These are phyloP conservation scores for Pyricularia pennisetigena DNA, from an alignment of 2,329 filamentous ascomycete genomes.

Conservation along the genomic window DNA sequence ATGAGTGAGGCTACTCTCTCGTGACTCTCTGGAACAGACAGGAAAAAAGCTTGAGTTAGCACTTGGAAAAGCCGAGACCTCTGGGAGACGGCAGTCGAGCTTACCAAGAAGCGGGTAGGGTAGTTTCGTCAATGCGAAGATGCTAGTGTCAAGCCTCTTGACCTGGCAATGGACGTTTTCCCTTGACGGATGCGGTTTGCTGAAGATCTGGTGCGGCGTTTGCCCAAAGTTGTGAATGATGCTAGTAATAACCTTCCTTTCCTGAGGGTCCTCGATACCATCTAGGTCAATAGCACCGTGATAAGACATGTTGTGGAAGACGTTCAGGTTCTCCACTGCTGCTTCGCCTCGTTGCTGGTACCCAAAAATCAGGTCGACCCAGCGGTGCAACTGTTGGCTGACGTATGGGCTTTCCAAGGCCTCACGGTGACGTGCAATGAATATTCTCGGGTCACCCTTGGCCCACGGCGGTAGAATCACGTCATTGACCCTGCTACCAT, in stretches of 20 bases:
- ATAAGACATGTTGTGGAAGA: constrained; percentile 94
- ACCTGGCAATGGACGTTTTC: constrained; percentile 57
- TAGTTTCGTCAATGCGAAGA: constrained; percentile 66
- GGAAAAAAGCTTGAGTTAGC: constrained; percentile 6
- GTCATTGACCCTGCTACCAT: constrained; percentile 68
- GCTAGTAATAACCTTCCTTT: constrained; percentile 79
- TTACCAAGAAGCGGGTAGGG: constrained; percentile 66
- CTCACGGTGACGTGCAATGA: constrained; percentile 92
- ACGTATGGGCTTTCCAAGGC: constrained; percentile 90
- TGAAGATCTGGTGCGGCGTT: constrained; percentile 91
- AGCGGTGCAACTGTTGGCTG: constrained; percentile 78
- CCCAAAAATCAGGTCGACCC: constrained; percentile 95
- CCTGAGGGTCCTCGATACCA: constrained; percentile 77
- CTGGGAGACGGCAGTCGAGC: constrained; percentile 8
- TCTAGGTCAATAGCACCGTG: constrained; percentile 89
- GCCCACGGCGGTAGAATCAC: constrained; percentile 93
- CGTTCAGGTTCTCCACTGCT: constrained; percentile 82
- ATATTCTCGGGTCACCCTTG: constrained; percentile 90
- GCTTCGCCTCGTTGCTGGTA: constrained; percentile 89
- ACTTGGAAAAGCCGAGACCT: too few relatives aligned
- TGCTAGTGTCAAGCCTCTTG: constrained; percentile 66
- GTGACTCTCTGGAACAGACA: constrained; percentile 41
- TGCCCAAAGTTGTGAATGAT: constrained; percentile 99
- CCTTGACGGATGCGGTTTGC: constrained; percentile 65
- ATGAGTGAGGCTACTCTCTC: constrained; percentile 73